These are phyloP conservation scores for Eleusine coracana DNA, from an alignment of 176 grass and related monocot species.

Conservation along the genomic window DNA sequence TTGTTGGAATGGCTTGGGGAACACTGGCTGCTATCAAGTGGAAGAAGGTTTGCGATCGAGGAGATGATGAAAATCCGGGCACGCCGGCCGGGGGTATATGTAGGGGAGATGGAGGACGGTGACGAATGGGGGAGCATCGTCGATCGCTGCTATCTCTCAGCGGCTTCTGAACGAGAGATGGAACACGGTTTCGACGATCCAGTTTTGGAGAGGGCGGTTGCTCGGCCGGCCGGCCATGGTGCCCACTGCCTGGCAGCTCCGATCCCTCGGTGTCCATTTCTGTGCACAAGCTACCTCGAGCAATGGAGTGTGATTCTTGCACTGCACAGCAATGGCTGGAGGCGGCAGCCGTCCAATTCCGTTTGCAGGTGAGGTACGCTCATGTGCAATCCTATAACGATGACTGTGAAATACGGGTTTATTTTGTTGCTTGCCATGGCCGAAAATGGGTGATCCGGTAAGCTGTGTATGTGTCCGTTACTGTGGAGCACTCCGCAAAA, in stretches of 20 bases:
- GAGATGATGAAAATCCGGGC: conserved; percentile 11
- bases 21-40: background rate
- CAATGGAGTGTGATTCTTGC: background rate
- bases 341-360: background rate
- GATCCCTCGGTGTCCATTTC: conserved; percentile 25
- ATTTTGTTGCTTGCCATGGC: background rate
- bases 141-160: background rate
- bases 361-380: background rate
- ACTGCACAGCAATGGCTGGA: background rate
- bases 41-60: background rate
- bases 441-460: background rate
- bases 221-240: conserved; percentile 32
- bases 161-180: background rate
- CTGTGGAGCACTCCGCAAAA: background rate
- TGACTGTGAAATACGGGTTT: background rate
- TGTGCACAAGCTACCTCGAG: background rate
- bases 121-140: conserved; percentile 24
- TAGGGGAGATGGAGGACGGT: background rate
- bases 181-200: background rate
- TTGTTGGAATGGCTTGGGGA: background rate
- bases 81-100: background rate
- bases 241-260: conserved; percentile 29
- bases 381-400: background rate
- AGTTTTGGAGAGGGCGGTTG: conserved; percentile 11
- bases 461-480: background rate